Conservation (phyloP, 306 rosid genomes). For the Quercus suber region DNA sequence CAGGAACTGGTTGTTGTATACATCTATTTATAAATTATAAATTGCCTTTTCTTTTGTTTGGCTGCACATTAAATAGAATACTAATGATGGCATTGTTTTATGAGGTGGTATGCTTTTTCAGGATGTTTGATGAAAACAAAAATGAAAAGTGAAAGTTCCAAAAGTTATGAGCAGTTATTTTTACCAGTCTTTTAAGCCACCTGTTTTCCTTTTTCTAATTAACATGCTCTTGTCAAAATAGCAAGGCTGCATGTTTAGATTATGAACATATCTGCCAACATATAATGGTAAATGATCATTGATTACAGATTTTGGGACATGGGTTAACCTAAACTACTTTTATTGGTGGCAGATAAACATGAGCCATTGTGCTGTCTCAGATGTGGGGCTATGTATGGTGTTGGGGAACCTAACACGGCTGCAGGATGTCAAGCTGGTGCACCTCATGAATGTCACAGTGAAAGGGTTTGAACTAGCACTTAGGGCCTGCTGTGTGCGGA, state of each 20-base stretch:
- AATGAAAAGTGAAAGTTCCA: not conserved
- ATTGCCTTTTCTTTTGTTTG: not conserved
- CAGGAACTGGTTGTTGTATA: too few species aligned
- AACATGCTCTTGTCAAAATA: not conserved
- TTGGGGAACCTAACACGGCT: conserved; percentile 62
- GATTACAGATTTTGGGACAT: not conserved
- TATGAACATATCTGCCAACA: not conserved
- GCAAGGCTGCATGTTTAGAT: not conserved
- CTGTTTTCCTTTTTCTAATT: not conserved
- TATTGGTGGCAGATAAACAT: conserved; percentile 55
- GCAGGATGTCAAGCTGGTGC: conserved; percentile 62
- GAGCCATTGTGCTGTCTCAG: conserved; percentile 55
- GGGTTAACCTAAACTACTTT: conserved; percentile 8
- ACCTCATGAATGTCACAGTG: conserved; percentile 38
- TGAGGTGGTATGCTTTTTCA: not conserved
- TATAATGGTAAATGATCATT: not conserved
- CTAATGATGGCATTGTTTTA: not conserved
- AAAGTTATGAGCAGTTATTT: not conserved
- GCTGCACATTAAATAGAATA: not conserved
- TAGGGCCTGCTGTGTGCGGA: conserved; percentile 42
- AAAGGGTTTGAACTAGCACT: conserved; percentile 63
- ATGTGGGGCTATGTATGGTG: conserved; percentile 51
- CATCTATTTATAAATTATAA: not conserved
- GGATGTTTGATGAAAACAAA: not conserved
- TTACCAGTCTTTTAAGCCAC: not conserved